Conservation (phyloP, 208 protist genomes). For the Spongospora subterranea region DNA sequence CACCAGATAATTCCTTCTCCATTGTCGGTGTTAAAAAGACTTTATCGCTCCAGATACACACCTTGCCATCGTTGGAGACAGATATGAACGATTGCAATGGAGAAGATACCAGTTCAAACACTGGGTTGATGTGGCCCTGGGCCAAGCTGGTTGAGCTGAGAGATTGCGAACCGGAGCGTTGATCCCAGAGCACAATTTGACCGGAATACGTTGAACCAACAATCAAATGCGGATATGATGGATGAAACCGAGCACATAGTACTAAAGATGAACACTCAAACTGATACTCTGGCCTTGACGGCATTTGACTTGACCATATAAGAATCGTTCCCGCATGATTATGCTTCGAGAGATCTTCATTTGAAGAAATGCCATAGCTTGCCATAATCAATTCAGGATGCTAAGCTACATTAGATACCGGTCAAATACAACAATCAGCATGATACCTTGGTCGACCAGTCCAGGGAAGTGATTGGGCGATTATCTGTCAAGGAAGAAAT, state of each 20-base stretch:
- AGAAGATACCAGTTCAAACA: not conserved
- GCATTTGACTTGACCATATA: not conserved
- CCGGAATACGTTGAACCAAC: not conserved
- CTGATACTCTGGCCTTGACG: not conserved
- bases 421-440: not conserved
- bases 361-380: not conserved
- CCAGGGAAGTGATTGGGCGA: not conserved
- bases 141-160: not conserved
- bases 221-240: not conserved
- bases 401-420: not conserved
- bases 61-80: not conserved
- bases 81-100: constrained; percentile 26
- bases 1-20: not conserved
- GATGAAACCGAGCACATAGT: not conserved
- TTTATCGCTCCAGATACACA: constrained; percentile 42
- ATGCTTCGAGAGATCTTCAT: not conserved
- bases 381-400: constrained; percentile 37
- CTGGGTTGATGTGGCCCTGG: not conserved
- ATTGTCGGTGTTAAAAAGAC: not conserved
- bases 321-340: not conserved
- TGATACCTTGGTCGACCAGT: constrained; percentile 18
- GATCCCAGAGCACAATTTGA: constrained; percentile 41
- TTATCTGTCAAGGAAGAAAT: too few relatives aligned
- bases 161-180: not conserved
- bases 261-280: not conserved